These are phyloP conservation scores for Fusarium begoniae DNA, from an alignment of 2,329 filamentous ascomycete species.

Conservation along the genomic window DNA sequence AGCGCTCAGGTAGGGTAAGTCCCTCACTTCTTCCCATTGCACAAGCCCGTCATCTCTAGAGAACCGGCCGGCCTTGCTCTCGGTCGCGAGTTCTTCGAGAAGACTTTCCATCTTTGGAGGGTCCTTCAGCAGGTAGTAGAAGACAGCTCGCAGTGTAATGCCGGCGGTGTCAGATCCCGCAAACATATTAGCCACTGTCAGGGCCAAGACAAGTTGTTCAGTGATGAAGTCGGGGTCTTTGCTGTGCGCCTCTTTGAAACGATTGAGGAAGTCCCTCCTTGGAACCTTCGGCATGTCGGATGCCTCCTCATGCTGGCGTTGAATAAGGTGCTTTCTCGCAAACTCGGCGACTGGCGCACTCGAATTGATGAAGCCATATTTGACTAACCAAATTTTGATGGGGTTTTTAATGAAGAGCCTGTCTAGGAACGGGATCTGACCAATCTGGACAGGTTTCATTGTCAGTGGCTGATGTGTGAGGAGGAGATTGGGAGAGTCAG, in stretches of 20 bases:
- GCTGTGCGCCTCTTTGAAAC: constrained; percentile 74
- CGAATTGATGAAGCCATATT: constrained; percentile 71
- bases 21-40: constrained; percentile 73
- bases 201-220: constrained; percentile 69
- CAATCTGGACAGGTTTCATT: constrained; percentile 57
- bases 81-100: constrained; percentile 68
- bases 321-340: constrained; percentile 70
- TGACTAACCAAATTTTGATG: constrained; percentile 70
- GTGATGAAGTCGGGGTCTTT: constrained; percentile 75
- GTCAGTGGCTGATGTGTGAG: background rate
- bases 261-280: constrained; percentile 68
- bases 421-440: constrained; percentile 78
- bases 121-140: constrained; percentile 76
- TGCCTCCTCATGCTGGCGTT: constrained; percentile 59
- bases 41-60: constrained; percentile 64
- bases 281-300: constrained; percentile 47
- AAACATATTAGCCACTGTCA: constrained; percentile 72
- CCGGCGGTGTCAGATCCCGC: constrained; percentile 83
- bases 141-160: constrained; percentile 74
- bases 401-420: constrained; percentile 77
- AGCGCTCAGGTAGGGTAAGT: constrained; percentile 79
- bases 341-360: constrained; percentile 77
- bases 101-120: constrained; percentile 61
- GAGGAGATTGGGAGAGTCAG: background rate
- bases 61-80: constrained; percentile 61